These are phyloP conservation scores for Uronychia setigera DNA, from an alignment of 73 alveolate species.

Conservation along the genomic window DNA sequence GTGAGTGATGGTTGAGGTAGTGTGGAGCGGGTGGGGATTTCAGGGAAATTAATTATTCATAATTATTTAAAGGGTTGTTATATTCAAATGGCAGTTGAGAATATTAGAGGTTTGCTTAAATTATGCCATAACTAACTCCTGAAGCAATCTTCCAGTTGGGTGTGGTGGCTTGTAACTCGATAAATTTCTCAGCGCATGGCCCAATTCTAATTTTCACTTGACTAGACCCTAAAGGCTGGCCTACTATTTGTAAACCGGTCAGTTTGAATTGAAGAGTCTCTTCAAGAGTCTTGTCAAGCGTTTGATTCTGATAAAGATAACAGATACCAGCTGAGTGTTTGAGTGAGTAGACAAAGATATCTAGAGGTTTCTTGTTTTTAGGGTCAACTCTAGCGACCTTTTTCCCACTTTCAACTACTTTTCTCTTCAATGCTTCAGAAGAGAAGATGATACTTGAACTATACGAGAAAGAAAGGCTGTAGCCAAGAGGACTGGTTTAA, in stretches of 20 bases:
- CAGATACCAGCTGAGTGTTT: slow-evolving; percentile 80
- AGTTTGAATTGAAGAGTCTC: slow-evolving; percentile 73
- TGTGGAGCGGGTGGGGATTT: too few relatives aligned
- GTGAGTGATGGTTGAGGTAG: too few relatives aligned
- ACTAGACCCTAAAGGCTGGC: slow-evolving; percentile 54
- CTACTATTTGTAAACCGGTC: slow-evolving; percentile 72
- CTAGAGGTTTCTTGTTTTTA: slow-evolving; percentile 64
- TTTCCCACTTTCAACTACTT: slow-evolving; percentile 72
- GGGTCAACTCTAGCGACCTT: slow-evolving; percentile 72
- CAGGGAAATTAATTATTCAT: too few relatives aligned
- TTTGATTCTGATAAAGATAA: slow-evolving; percentile 74
- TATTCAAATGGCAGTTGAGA: too few relatives aligned
- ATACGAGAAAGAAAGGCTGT: slow-evolving; percentile 29
- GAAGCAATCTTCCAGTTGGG: slow-evolving; percentile 85
- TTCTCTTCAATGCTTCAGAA: slow-evolving; percentile 49
- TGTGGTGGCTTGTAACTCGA: slow-evolving; percentile 73
- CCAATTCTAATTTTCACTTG: slow-evolving; percentile 72
- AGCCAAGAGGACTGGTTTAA: slow-evolving; percentile 26
- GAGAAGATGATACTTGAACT: slow-evolving; percentile 17
- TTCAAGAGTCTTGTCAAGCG: slow-evolving; percentile 67
- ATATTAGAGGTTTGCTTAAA: too few relatives aligned
- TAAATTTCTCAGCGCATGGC: slow-evolving; percentile 76
- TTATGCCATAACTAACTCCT: slow-evolving; percentile 71
- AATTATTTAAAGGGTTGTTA: too few relatives aligned
- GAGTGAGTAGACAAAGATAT: slow-evolving; percentile 66